Base-by-base conservation (phyloP, 768 basidiomycete genomes). In the Trametes maxima region DNA sequence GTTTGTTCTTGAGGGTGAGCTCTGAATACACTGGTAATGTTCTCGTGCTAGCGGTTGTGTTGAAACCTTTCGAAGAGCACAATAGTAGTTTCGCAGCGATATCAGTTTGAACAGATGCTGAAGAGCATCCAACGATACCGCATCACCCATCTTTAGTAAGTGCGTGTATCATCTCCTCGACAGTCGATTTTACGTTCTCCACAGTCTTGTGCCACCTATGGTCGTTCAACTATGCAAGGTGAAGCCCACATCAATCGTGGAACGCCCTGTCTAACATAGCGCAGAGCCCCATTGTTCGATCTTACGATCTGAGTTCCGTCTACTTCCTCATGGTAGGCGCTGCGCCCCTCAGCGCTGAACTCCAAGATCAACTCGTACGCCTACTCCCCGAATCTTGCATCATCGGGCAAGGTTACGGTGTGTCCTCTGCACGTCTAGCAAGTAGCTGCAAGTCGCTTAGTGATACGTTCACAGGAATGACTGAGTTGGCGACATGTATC, bases 401-500 rank as follows among this genome's bases (percentile, higher is more conserved):
- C 40, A 62, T 62, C 21, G 84, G 84, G 0, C 85, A 87, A 70
- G 81, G 80, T 5, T 86, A 85, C 60, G 85, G 85, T 81, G 54
- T 21, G 73, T 46, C 4, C 46, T 11, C 12, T 4, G n/a, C n/a
- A n/a, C 22, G 22, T 24, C 46, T 2, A 42, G 14, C 28, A 10
- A n/a, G 5, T 10, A 17, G 16, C n/a, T 19, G n/a, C 11, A 39
- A 4, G 16, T 11, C 28, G 13, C 43, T 37, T 45, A 7, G 16
- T n/a, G 21, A 28, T 17, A 48, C 35, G 11, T 19, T 6, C 12
- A n/a, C 50, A 89, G 87, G 88, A 5, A 81, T 87, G 82, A 90
- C 89, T 0, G 89, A 90, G 68, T 79, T 83, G 0, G 78, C 79
- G 57, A 85, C 85, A 0, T 77, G 81, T 8, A 76, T 81, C 7